Conservation (phyloP, 2,329 filamentous ascomycete species). For the Cucurbitaria berberidis region DNA sequence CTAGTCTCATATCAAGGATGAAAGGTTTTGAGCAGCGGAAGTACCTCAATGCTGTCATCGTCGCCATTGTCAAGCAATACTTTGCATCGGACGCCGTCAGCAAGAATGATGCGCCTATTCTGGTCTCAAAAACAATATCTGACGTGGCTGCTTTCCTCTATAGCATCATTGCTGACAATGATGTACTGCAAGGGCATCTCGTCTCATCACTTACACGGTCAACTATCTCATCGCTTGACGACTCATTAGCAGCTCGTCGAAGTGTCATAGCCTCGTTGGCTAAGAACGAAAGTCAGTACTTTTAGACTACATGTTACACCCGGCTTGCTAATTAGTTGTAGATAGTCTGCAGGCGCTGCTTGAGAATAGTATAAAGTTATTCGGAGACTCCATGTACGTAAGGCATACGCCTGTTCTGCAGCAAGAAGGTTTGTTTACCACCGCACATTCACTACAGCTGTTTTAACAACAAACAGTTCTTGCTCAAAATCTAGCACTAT, state of each 20-base stretch:
- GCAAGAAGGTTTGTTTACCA: constrained; percentile 73
- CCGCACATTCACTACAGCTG: constrained; percentile 1
- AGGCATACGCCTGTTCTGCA: constrained; percentile 82
- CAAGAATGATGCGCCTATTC: constrained; percentile 18
- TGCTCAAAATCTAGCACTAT: constrained; percentile 77
- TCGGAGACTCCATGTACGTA: constrained; percentile 87
- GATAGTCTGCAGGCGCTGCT: constrained; percentile 63
- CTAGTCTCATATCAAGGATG: constrained; percentile 51
- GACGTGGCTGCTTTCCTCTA: constrained; percentile 31
- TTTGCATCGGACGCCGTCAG: constrained; percentile 12
- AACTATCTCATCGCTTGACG: constrained; percentile 32
- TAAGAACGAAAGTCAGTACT: constrained; percentile 48
- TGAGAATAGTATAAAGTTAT: constrained; percentile 73
- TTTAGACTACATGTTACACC: neutral
- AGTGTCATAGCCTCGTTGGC: constrained; percentile 51
- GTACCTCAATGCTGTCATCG: constrained; percentile 46
- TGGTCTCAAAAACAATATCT: constrained; percentile 28
- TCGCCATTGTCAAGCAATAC: constrained; percentile 31
- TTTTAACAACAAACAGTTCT: constrained; percentile 63
- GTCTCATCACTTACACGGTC: constrained; percentile 50
- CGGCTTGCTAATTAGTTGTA: constrained; percentile 17
- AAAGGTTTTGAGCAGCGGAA: constrained; percentile 58
- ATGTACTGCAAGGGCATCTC: constrained; percentile 39
- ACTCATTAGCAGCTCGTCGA: constrained; percentile 40
- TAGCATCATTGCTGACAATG: constrained; percentile 33